A percentile compares a stretch with the other conserved stretches of the same genome.
These are phyloP conservation scores for Grosmannia clavigera DNA, from an alignment of 2,329 filamentous ascomycete genomes.

Conservation along the genomic window DNA sequence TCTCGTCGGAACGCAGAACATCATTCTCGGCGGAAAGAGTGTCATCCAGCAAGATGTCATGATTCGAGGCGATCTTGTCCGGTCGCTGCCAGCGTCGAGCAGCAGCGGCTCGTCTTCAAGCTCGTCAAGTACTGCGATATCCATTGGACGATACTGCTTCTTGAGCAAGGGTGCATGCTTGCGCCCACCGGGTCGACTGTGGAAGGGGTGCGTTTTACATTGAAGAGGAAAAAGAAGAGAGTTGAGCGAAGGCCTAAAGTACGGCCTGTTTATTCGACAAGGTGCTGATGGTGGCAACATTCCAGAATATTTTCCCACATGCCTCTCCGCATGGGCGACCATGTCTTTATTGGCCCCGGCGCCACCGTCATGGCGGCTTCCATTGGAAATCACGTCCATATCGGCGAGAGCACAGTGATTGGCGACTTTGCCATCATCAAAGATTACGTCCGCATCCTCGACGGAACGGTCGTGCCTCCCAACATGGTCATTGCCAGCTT, in stretches of 20 bases:
- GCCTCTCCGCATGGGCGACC: conserved; percentile 84
- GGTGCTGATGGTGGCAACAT: neutral
- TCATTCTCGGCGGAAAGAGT: conserved; percentile 91
- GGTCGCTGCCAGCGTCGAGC: conserved; percentile 35
- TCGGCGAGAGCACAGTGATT: conserved; percentile 65
- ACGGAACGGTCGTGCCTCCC: conserved; percentile 69
- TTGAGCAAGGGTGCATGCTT: conserved; percentile 67
- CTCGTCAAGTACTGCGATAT: conserved; percentile 54
- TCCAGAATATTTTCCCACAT: conserved; percentile 59
- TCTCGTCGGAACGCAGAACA: conserved; percentile 92
- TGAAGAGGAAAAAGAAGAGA: neutral
- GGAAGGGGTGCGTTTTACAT: conserved; percentile 46
- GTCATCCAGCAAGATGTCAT: conserved; percentile 93
- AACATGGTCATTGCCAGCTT: conserved; percentile 91
- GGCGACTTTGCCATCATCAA: conserved; percentile 86
- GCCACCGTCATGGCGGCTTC: conserved; percentile 72
- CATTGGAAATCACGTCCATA: conserved; percentile 75
- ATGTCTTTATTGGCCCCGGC: conserved; percentile 73
- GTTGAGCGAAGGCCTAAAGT: neutral
- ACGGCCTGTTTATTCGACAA: neutral
- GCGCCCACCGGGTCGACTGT: conserved; percentile 70
- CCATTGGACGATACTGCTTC: conserved; percentile 85
- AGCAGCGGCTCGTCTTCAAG: conserved; percentile 15
- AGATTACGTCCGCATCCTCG: conserved; percentile 80
- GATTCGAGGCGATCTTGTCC: conserved; percentile 78